Conservation (phyloP, 768 basidiomycete species). For the Pleurotus giganteus region DNA sequence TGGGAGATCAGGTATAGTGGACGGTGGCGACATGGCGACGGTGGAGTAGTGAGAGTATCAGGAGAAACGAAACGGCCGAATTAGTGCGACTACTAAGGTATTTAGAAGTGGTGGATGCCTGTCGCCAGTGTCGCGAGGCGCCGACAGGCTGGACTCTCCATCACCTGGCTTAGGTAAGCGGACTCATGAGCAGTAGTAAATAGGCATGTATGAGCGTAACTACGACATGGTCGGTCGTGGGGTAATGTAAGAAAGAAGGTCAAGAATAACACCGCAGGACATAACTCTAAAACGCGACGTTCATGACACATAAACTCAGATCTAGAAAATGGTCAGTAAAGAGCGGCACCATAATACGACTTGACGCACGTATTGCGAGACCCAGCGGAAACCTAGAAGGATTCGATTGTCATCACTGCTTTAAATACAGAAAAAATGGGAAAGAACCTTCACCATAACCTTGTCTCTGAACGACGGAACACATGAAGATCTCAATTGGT, state of each 20-base stretch:
- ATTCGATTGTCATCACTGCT: constrained; percentile 11
- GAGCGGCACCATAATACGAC: neutral
- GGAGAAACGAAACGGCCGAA: constrained; percentile 3
- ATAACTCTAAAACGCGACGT: constrained; percentile 12
- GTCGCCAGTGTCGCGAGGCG: neutral
- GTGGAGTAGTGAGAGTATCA: constrained; percentile 34
- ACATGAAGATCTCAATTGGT: constrained; percentile 99
- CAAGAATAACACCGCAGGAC: neutral
- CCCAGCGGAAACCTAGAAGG: constrained; percentile 83
- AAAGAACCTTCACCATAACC: constrained; percentile 91
- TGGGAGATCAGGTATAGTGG: constrained; percentile 67
- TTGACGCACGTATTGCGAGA: constrained; percentile 89
- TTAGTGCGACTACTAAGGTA: neutral
- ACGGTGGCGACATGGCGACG: neutral
- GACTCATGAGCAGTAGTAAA: neutral
- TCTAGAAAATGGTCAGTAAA: neutral
- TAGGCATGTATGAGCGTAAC: constrained; percentile 7
- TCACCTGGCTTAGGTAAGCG: neutral
- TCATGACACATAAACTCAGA: neutral
- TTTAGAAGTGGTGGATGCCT: neutral
- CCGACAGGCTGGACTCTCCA: neutral
- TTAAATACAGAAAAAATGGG: neutral
- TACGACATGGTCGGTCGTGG: constrained; percentile 6
- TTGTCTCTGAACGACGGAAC: constrained; percentile 98
- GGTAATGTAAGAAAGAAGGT: constrained; percentile 4